These are phyloP conservation scores for Conringia planisiliqua DNA, from an alignment of 345 rosid genomes.

Conservation along the genomic window DNA sequence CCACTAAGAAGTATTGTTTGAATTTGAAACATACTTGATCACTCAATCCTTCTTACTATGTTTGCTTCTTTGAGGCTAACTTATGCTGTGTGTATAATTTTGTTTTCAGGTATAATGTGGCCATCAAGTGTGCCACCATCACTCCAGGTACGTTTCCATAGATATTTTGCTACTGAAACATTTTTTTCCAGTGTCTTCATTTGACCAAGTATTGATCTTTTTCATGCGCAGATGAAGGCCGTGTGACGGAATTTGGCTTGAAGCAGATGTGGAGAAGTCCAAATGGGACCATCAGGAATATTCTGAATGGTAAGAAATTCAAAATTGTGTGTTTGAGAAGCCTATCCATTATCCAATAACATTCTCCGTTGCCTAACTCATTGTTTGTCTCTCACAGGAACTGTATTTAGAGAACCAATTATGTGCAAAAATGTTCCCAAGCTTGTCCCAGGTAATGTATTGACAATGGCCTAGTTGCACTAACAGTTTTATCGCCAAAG, in stretches of 20 bases:
- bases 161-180: not conserved
- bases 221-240: constrained; percentile 70
- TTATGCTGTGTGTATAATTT: not conserved
- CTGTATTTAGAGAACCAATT: constrained; percentile 98
- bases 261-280: constrained; percentile 99
- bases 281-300: constrained; percentile 94
- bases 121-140: constrained; percentile 96
- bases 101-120: constrained; percentile 81
- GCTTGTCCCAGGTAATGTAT: constrained; percentile 66
- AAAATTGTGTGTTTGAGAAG: not conserved
- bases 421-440: constrained; percentile 86
- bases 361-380: not conserved
- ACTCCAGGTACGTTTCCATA: constrained; percentile 75
- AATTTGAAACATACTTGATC: not conserved
- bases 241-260: constrained; percentile 78
- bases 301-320: constrained; percentile 68
- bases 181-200: not conserved
- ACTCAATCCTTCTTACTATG: not conserved
- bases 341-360: not conserved
- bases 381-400: constrained; percentile 49
- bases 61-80: not conserved
- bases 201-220: constrained; percentile 4
- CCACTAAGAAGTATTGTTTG: constrained; percentile 54
- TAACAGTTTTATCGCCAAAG: not conserved
- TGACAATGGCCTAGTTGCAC: not conserved